phyloP scores from a whole-genome alignment of 2,329 filamentous ascomycete genomes.

The Ceratocystis alfenasii region DNA sequence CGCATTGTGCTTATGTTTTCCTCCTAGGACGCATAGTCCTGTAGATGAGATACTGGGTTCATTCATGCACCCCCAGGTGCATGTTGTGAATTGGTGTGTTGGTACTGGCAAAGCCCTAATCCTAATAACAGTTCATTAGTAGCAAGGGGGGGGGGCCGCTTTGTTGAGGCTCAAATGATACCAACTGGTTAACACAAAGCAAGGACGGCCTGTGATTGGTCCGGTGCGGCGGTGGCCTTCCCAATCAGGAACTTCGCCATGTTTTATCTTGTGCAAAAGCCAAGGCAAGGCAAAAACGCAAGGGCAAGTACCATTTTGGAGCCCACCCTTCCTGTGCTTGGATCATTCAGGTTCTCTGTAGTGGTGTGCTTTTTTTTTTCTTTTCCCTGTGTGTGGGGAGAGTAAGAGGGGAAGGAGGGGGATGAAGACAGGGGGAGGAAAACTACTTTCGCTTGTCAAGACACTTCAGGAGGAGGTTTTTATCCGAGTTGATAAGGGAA shows the following conservation, averaged over 20 bases:
- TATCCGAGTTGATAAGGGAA: neutral
- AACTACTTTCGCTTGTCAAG: slow-evolving; percentile 5
- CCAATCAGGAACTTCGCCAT: slow-evolving; percentile 1
- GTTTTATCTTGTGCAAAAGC: neutral
- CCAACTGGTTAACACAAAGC: neutral
- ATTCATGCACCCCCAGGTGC: slow-evolving; percentile 6
- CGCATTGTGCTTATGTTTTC: neutral
- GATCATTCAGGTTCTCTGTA: neutral
- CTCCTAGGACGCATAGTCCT: neutral
- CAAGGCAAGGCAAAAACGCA: neutral
- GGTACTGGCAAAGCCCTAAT: neutral
- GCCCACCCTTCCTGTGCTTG: neutral
- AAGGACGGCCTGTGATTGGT: neutral
- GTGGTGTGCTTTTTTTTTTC: neutral
- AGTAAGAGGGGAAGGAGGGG: neutral
- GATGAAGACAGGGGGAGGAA: neutral
- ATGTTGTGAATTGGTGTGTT: neutral
- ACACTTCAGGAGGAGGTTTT: neutral
- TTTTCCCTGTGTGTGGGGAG: neutral
- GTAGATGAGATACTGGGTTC: neutral
- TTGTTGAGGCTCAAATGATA: slow-evolving; percentile 4
- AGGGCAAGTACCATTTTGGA: neutral
- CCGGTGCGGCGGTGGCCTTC: neutral
- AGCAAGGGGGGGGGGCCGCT: neutral
- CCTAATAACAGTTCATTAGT: neutral